phyloP scores from a whole-genome alignment of 1,139 yeast species.

The Saccharomyces hybrid region DNA sequence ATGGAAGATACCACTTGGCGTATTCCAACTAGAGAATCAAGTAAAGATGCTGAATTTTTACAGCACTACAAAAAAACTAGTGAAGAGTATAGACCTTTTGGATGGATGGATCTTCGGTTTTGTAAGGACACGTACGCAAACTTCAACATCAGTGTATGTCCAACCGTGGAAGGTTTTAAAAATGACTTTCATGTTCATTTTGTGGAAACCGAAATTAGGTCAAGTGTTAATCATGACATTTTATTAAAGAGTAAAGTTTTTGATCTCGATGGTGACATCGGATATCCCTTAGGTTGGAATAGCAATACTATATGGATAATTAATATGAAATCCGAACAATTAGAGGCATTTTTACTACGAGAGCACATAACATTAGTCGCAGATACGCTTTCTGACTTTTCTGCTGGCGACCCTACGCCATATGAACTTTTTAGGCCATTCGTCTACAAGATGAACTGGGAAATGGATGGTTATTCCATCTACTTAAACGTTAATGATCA shows the following conservation, averaged over 20 bases:
- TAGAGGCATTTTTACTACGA: conserved; percentile 60
- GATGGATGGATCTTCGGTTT: conserved; percentile 79
- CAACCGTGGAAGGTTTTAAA: conserved; percentile 53
- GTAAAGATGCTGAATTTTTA: conserved; percentile 52
- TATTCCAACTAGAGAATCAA: conserved; percentile 74
- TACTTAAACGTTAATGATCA: conserved; percentile 76
- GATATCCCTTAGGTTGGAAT: conserved; percentile 77
- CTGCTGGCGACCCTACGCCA: conserved; percentile 62
- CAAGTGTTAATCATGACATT: conserved; percentile 86
- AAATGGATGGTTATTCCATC: conserved; percentile 46
- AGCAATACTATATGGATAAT: conserved; percentile 66
- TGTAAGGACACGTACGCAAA: conserved; percentile 46
- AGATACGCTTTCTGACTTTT: conserved; percentile 70
- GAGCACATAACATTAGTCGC: conserved; percentile 75
- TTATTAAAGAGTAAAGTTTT: conserved; percentile 59
- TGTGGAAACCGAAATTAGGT: conserved; percentile 53
- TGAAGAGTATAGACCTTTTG: conserved; percentile 52
- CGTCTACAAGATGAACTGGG: conserved; percentile 56
- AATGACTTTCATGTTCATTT: conserved; percentile 47
- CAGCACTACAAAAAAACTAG: conserved; percentile 32
- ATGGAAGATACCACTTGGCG: conserved; percentile 63
- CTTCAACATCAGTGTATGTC: conserved; percentile 44
- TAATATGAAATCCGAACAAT: conserved; percentile 44
- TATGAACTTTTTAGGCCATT: conserved; percentile 74
- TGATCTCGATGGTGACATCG: conserved; percentile 46